Evolutionary conservation across 345 rosid genomes (phyloP).

Genomic region (Boechera stricta): DNA sequence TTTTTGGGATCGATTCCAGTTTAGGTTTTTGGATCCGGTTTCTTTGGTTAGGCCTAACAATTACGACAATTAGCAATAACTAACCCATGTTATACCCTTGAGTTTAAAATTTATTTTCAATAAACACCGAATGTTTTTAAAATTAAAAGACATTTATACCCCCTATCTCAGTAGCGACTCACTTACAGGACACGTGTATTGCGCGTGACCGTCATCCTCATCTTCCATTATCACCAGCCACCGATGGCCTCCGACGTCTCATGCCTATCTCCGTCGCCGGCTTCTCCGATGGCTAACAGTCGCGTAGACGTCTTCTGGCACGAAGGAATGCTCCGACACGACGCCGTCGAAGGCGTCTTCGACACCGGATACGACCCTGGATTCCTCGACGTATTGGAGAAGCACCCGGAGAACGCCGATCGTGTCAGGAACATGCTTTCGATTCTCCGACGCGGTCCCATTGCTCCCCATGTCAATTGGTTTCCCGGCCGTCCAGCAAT

Average conservation of each 20-base stretch:
- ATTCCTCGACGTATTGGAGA: constrained; percentile 73
- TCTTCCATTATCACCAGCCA: not conserved
- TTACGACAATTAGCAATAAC: too few species aligned
- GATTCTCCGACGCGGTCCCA: constrained; percentile 79
- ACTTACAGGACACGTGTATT: not conserved
- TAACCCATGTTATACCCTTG: not conserved
- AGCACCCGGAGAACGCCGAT: constrained; percentile 85
- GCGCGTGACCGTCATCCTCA: not conserved
- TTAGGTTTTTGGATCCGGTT: too few species aligned
- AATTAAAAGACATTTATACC: not conserved
- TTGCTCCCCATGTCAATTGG: constrained; percentile 72
- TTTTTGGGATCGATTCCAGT: too few species aligned
- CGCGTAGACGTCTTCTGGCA: constrained; percentile 76
- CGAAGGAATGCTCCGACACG: constrained; percentile 80
- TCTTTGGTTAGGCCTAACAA: too few species aligned
- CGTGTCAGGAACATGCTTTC: constrained; percentile 83
- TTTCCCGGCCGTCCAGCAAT: constrained; percentile 63
- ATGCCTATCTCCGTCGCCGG: constrained; percentile 23
- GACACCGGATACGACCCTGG: constrained; percentile 73
- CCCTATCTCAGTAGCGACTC: not conserved
- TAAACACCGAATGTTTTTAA: not conserved
- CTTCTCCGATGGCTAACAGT: constrained; percentile 29
- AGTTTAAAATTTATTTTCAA: not conserved
- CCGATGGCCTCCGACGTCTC: constrained; percentile 23
- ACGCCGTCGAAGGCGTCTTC: constrained; percentile 70